Base-by-base conservation (phyloP, 2,329 filamentous ascomycete species). In the Clonostachys solani region DNA sequence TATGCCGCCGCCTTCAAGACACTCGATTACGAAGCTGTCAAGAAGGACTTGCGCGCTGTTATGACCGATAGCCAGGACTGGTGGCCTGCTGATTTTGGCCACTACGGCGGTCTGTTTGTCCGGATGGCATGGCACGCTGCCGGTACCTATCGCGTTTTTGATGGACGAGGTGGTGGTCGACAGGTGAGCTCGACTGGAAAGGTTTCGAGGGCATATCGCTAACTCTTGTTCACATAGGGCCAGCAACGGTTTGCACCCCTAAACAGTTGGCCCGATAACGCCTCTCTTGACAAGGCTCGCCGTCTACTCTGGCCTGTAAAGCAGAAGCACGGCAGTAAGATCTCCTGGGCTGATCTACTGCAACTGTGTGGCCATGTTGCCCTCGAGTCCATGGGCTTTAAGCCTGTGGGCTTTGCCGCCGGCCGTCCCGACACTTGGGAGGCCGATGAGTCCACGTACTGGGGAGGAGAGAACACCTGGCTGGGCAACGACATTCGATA, bases 61-160 rank as follows among this genome's bases (percentile, higher is more conserved):
- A 86, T 90, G 83, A 91, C 87, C 45, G 82, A 89, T 62, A 89
- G 86, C 3, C 83, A 91, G 68, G 83, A 87, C 38, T 90, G 80
- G 81, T 92, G 87, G 87, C 87, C 87, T 1, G 87, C 87, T 33
- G 87, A 92, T 62, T 89, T 87, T 59, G 87, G 87, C 47, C 85
- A 90, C 74, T 92, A 91, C 57, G 87, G 87, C 54, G 86, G 87
- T 64, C 77, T 91, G 23, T 90, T 92, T 65, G 77, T 92, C 61
- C 85, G 87, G 48, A 84, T 91, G 84, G 83, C 86, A 50, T 92
- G 87, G 87, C 87, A 91, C 74, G 83, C 82, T 55, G 80, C 87
- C 19, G 87, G 87, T 50, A 92, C 87, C 44, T 90, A 91, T 70
- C 85, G 87, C 58, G 81, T 86, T 60, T 75, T 74, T 45, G 87